Evolutionary conservation across 78 protist genomes (phyloP).

Genomic region (Creolimax fragrantissima): DNA sequence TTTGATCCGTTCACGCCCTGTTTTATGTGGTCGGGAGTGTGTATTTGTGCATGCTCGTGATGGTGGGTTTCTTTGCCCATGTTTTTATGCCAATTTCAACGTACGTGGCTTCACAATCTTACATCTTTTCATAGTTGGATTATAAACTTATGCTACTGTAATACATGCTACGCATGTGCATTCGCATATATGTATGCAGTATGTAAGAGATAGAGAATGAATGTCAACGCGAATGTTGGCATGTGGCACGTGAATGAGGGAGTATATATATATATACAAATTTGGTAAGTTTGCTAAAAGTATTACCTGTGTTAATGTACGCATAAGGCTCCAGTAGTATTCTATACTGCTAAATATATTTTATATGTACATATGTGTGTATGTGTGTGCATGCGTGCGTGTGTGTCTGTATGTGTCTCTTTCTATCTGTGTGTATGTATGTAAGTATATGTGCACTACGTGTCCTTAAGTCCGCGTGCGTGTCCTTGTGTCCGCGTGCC

Average conservation of each 20-base stretch:
- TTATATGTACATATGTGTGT: not conserved
- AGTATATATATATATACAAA: not conserved
- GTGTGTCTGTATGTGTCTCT: not conserved
- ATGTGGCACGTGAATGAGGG: not conserved
- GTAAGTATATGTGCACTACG: not conserved
- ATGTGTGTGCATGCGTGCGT: not conserved
- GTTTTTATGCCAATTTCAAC: not conserved
- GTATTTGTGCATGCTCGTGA: not conserved
- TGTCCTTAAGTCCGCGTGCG: no score
- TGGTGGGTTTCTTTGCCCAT: not conserved
- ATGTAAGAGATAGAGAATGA: not conserved
- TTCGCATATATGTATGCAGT: not conserved
- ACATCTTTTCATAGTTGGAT: no score
- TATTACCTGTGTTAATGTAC: no score
- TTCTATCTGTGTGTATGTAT: not conserved
- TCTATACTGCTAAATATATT: no score
- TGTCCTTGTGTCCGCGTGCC: no score
- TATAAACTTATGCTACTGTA: not conserved
- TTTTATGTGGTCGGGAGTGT: not conserved
- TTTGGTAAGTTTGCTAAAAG: not conserved
- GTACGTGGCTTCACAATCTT: no score
- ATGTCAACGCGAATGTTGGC: not conserved
- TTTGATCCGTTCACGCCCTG: not conserved
- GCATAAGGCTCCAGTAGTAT: no score
- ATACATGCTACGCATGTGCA: not conserved